A percentile compares a stretch with the other conserved stretches of the same genome.
phyloP scores from a whole-genome alignment of 2,329 filamentous ascomycete genomes.

The Tolypocladium tundrense region DNA sequence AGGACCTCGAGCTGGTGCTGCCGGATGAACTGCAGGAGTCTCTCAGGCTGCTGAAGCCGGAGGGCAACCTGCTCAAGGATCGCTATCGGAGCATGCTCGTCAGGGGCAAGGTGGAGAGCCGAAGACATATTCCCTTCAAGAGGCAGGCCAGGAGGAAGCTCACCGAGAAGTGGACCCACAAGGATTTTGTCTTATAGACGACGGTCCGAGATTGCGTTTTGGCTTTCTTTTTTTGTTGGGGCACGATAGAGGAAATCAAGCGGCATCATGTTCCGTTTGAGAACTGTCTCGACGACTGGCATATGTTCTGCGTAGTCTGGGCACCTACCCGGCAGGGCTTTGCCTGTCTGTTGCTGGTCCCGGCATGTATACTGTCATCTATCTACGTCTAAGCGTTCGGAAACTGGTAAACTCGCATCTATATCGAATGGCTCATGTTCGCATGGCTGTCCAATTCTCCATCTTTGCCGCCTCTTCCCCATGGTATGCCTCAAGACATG shows the following conservation, averaged over 20 bases:
- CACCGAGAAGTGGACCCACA: constrained; percentile 96
- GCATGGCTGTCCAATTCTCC: neutral
- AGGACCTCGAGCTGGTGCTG: constrained; percentile 69
- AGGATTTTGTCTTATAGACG: constrained; percentile 57
- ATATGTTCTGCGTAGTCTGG: neutral
- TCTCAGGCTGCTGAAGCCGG: constrained; percentile 73
- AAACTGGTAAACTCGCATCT: neutral
- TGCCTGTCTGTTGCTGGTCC: neutral
- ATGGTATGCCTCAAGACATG: no score
- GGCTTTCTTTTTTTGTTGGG: neutral
- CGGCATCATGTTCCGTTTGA: neutral
- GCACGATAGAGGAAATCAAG: neutral
- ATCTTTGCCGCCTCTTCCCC: neutral
- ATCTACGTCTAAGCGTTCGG: neutral
- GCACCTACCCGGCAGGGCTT: neutral
- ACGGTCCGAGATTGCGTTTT: neutral
- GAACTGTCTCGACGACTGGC: neutral
- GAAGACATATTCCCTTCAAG: constrained; percentile 67
- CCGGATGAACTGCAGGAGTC: constrained; percentile 77
- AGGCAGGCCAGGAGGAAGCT: constrained; percentile 73
- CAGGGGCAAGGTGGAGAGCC: constrained; percentile 77
- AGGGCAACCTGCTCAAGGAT: constrained; percentile 91
- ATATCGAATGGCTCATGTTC: neutral
- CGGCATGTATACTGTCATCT: neutral
- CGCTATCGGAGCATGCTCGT: constrained; percentile 83